phyloP scores from a whole-genome alignment of 208 protist species.

The Leishmania tropica region DNA sequence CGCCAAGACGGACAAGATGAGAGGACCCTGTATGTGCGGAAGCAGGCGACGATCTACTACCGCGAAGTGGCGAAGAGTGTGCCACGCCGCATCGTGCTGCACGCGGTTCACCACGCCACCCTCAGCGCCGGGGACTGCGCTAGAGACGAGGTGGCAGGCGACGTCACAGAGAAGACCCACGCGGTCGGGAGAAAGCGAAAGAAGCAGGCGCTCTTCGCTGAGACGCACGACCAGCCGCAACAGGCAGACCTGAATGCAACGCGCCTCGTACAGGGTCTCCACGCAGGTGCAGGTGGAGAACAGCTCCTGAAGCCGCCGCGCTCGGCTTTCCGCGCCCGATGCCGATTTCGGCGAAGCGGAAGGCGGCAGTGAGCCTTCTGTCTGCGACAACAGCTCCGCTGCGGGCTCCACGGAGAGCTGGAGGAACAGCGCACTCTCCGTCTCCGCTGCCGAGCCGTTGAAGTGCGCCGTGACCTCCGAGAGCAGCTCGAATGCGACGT shows the following conservation, averaged over 20 bases:
- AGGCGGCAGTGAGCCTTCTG: not conserved
- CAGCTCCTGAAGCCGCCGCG: not conserved
- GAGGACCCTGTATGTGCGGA: slow-evolving; percentile 25
- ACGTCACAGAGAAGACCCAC: slow-evolving; percentile 25
- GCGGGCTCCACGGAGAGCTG: slow-evolving; percentile 1
- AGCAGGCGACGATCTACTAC: slow-evolving; percentile 9
- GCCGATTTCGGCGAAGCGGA: not conserved
- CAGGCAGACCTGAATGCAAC: slow-evolving; percentile 26
- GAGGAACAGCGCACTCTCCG: slow-evolving; percentile 18
- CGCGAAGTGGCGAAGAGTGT: slow-evolving; percentile 14
- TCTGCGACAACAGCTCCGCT: not conserved
- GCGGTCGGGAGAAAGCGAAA: not conserved
- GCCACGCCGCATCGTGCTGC: slow-evolving; percentile 28
- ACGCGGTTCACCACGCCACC: slow-evolving; percentile 23
- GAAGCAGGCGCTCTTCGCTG: slow-evolving; percentile 12
- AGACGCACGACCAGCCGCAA: slow-evolving; percentile 26
- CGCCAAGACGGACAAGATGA: slow-evolving; percentile 15
- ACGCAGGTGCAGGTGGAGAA: slow-evolving; percentile 25
- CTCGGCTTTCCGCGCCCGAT: not conserved
- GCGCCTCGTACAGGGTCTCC: slow-evolving; percentile 32
- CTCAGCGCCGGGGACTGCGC: slow-evolving; percentile 22
- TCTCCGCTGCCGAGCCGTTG: not conserved
- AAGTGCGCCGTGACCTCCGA: slow-evolving; percentile 25
- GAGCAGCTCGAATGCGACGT: slow-evolving; percentile 17
- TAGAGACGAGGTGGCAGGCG: slow-evolving; percentile 28